A percentile compares a stretch with the other conserved stretches of the same genome.
Evolutionary conservation across 257 asterid genomes (phyloP).

Genomic region (Eucommia ulmoides): DNA sequence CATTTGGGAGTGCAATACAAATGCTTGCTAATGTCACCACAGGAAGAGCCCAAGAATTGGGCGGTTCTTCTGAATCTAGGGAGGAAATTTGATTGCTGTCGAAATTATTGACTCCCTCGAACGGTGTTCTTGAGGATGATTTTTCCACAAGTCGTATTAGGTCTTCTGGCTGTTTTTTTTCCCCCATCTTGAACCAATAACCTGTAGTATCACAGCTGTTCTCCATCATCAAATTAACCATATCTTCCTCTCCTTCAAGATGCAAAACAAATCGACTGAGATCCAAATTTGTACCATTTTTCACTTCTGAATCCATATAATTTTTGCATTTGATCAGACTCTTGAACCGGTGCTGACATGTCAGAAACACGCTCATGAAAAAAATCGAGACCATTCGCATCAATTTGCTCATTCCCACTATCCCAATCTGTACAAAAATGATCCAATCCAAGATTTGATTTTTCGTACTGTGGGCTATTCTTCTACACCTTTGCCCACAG

Average conservation of each 20-base stretch:
- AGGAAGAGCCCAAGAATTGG: constrained; percentile 31
- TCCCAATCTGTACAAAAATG: constrained; percentile 18
- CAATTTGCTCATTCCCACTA: constrained; percentile 25
- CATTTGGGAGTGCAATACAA: constrained; percentile 29
- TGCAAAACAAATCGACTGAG: constrained; percentile 20
- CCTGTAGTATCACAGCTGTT: constrained; percentile 25
- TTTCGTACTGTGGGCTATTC: constrained; percentile 17
- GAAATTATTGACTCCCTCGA: constrained; percentile 25
- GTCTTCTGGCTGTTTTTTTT: constrained; percentile 14
- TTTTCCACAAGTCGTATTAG: constrained; percentile 15
- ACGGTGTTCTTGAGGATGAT: constrained; percentile 22
- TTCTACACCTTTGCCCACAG: constrained; percentile 18
- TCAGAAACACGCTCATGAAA: constrained; percentile 6
- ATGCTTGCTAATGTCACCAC: constrained; percentile 33
- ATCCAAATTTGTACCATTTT: constrained; percentile 8
- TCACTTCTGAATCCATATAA: constrained; percentile 7
- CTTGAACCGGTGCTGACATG: constrained; percentile 2
- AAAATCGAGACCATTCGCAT: constrained; percentile 17
- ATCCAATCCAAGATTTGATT: constrained; percentile 16
- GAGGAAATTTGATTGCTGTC: constrained; percentile 19
- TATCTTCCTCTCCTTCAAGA: constrained; percentile 36
- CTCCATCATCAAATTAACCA: constrained; percentile 14
- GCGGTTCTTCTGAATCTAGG: constrained; percentile 23
- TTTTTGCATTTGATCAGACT: constrained; percentile 1
- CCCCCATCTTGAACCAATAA: constrained; percentile 18